Evolutionary conservation across 495 filamentous ascomycete species (phyloP).

Genomic region (Penicillium verhagenii): DNA sequence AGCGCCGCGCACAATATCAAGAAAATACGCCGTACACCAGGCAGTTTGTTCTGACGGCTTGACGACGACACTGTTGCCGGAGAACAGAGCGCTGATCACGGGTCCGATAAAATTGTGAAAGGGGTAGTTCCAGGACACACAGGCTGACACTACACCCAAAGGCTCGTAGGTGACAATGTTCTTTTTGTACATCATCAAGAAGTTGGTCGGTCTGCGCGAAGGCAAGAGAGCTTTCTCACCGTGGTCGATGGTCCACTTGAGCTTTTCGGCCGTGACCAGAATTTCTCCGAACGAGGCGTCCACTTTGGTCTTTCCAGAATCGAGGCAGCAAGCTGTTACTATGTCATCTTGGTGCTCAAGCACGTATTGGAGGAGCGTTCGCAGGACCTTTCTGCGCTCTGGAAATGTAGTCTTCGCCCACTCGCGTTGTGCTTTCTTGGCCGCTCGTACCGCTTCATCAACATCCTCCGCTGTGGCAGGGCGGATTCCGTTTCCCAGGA

Average conservation of each 20-base stretch:
- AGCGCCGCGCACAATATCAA: constrained; percentile 71
- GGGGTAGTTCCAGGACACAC: constrained; percentile 95
- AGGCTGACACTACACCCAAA: constrained; percentile 85
- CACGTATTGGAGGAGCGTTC: constrained; percentile 76
- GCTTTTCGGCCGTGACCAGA: constrained; percentile 87
- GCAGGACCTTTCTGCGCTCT: constrained; percentile 75
- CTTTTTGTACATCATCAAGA: constrained; percentile 93
- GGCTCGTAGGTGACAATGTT: constrained; percentile 92
- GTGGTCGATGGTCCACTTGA: constrained; percentile 90
- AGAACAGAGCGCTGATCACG: constrained; percentile 84
- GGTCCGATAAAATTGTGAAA: constrained; percentile 95
- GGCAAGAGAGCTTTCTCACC: constrained; percentile 80
- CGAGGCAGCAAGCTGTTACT: constrained; percentile 80
- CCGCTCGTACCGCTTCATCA: constrained; percentile 72
- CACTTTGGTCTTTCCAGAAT: constrained; percentile 96
- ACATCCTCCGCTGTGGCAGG: constrained; percentile 77
- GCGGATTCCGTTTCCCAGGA: constrained; percentile 72
- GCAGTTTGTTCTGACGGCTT: constrained; percentile 93
- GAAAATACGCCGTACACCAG: constrained; percentile 82
- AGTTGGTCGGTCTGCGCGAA: constrained; percentile 72
- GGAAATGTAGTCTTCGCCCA: constrained; percentile 81
- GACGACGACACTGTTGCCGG: constrained; percentile 88
- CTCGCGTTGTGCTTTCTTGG: constrained; percentile 69
- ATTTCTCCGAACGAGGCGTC: constrained; percentile 94
- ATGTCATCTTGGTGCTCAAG: constrained; percentile 90